Evolutionary conservation across 129 eudicot genomes (phyloP).

Genomic region (Smallanthus sonchifolius): DNA sequence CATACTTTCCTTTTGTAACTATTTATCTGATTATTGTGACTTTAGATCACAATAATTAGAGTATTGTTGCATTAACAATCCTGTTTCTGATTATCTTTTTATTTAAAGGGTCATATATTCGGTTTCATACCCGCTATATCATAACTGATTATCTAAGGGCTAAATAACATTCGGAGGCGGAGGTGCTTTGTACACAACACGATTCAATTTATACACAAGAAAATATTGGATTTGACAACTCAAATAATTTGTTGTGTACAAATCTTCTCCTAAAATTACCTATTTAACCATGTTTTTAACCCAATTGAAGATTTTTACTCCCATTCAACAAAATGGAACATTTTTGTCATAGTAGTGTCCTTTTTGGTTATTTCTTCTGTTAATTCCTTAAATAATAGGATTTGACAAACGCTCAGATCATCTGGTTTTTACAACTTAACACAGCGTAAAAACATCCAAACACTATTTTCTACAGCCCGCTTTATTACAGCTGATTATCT

Average conservation of each 20-base stretch:
- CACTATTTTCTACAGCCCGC: background rate
- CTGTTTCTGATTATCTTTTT: background rate
- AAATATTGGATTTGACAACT: background rate
- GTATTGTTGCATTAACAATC: background rate
- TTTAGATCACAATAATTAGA: background rate
- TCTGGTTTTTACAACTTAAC: background rate
- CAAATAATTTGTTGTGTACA: background rate
- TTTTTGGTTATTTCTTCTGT: background rate
- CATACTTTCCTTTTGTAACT: background rate
- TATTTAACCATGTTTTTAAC: background rate
- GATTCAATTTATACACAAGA: background rate
- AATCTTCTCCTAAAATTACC: background rate
- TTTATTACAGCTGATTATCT: background rate
- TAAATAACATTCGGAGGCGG: background rate
- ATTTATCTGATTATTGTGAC: background rate
- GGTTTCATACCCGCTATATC: background rate
- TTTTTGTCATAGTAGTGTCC: background rate
- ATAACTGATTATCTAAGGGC: background rate
- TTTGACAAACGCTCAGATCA: background rate
- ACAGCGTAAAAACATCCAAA: background rate
- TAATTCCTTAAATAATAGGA: background rate
- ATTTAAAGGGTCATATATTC: background rate
- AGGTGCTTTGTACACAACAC: background rate
- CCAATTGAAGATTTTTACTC: background rate
- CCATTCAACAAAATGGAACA: background rate